Evolutionary conservation across 805 yeast genomes (phyloP).

Genomic region (Candida patagonica): DNA sequence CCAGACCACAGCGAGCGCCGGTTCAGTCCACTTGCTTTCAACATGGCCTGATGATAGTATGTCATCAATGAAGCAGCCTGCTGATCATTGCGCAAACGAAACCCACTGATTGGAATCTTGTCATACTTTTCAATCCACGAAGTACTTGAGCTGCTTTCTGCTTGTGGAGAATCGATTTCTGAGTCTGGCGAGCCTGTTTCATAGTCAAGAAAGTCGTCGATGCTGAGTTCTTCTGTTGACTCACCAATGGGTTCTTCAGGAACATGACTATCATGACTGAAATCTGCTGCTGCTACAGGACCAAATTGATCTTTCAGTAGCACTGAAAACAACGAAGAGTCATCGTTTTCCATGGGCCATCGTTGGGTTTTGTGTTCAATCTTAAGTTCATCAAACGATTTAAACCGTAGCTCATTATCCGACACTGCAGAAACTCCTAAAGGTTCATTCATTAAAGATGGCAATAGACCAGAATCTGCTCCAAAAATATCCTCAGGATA

Average conservation of each 20-base stretch:
- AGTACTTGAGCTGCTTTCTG: neutral
- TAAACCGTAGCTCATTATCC: neutral
- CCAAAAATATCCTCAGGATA: neutral
- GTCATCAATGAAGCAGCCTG: slow-evolving; percentile 10
- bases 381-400: neutral
- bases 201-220: neutral
- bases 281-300: neutral
- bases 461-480: neutral
- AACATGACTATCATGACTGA: neutral
- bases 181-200: neutral
- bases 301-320: slow-evolving; percentile 8
- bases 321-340: slow-evolving; percentile 19
- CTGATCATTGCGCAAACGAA: slow-evolving; percentile 12
- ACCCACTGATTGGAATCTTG: slow-evolving; percentile 17
- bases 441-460: neutral
- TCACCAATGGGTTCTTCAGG: neutral
- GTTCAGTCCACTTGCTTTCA: slow-evolving; percentile 22
- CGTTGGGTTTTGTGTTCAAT: slow-evolving; percentile 2
- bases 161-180: neutral
- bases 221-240: neutral
- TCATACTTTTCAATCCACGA: slow-evolving; percentile 3
- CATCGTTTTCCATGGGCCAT: slow-evolving; percentile 21
- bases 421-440: no score
- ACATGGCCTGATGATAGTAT: slow-evolving; percentile 17
- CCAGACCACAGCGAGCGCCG: slow-evolving; percentile 24